Evolutionary conservation across 2,329 filamentous ascomycete genomes (phyloP), one percentile per base, ranked within the genome.

Genomic region (Pseudocercospora macadamiae): DNA sequence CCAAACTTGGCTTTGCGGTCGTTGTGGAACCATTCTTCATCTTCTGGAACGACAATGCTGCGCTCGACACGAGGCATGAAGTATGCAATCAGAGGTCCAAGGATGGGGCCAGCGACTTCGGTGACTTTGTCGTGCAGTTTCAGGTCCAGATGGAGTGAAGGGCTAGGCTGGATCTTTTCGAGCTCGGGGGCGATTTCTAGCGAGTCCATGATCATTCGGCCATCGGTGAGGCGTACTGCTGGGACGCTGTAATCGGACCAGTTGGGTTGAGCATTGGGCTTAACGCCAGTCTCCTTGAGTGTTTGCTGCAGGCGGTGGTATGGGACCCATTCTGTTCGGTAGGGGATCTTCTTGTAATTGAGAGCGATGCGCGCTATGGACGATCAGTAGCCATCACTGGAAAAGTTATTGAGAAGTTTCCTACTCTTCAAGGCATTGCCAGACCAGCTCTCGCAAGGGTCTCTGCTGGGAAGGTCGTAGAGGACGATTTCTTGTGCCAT

Each of bases 1-100:
- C 65, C 64, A 14, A 65, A 62, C 9, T 18, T 19, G 14, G 44
- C 53, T n/a, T 45, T 48, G 3, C 60, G 52, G 4, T 55, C 49
- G 10, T 48, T 52, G 6, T 54, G 19, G 36, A 61, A 65, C 47
- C 39, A 62, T 4, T 49, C 37, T 3, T 48, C 39, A 21, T 63
- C 61, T 72, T 72, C 59, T 74, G 72, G 8, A 71, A 59, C 36
- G 7, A 68, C 30, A 4, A 68, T 45, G 12, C 45, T n/a, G 1
- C 39, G 34, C 5, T 45, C 42, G 5, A 45, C 42, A n/a, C 42
- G 42, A 10, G 42, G 21, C 42, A 45, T 45, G 42, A 45, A 45
- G 19, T 45, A 25, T 12, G 21, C 2, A 51, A 47, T 18, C 16
- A 37, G 12, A 42, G 56, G 23, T 23, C 34, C 9, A 34, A 58